Evolutionary conservation across 768 basidiomycete genomes (phyloP).

Genomic region (Suillus paluster): DNA sequence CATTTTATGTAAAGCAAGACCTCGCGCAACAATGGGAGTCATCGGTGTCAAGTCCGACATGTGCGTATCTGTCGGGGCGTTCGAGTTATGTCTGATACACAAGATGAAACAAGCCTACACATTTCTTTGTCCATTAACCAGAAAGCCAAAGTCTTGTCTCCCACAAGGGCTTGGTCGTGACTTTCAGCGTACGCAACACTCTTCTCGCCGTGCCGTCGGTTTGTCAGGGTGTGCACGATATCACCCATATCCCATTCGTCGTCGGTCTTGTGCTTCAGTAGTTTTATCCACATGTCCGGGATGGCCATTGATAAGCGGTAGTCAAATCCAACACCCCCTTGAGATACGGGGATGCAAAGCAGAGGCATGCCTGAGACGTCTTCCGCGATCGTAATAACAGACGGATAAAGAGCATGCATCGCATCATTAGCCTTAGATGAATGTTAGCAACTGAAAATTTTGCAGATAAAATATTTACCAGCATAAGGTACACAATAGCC

Average conservation of each 20-base stretch:
- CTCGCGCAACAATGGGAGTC: conserved; percentile 87
- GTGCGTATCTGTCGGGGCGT: conserved; percentile 67
- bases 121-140: conserved; percentile 99
- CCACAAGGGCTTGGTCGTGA: conserved; percentile 97
- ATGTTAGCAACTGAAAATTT: not conserved
- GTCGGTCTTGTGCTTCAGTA: conserved; percentile 90
- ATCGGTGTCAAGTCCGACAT: conserved; percentile 88
- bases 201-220: conserved; percentile 88
- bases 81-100: not conserved
- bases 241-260: conserved; percentile 86
- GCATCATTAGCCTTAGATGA: conserved; percentile 86
- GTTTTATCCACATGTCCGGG: conserved; percentile 99
- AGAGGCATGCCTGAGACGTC: conserved; percentile 99
- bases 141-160: conserved; percentile 98
- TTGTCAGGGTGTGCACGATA: conserved; percentile 88
- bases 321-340: conserved; percentile 96
- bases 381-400: conserved; percentile 90
- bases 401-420: conserved; percentile 81
- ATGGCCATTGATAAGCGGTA: conserved; percentile 98
- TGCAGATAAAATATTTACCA: conserved; percentile 60
- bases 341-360: conserved; percentile 74
- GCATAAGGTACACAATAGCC: conserved; percentile 94
- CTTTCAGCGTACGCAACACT: conserved; percentile 94
- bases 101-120: conserved; percentile 61
- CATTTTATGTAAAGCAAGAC: conserved; percentile 95